phyloP scores from a whole-genome alignment of 2,329 filamentous ascomycete genomes.

The Fusarium sp. region DNA sequence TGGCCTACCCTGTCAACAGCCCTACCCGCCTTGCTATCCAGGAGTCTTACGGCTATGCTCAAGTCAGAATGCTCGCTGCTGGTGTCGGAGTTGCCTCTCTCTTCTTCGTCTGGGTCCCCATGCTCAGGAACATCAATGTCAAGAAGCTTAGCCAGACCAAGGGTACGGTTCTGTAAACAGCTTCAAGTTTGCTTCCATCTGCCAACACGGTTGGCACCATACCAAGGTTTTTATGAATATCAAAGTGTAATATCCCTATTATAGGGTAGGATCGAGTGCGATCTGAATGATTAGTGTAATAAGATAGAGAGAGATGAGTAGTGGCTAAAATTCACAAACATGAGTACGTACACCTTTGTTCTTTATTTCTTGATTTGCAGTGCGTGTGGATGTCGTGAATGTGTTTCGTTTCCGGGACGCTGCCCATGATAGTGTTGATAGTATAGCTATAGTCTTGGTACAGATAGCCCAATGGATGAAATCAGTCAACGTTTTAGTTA shows the following conservation, averaged over 20 bases:
- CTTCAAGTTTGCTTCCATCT: neutral
- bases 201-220: neutral
- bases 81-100: slow-evolving; percentile 46
- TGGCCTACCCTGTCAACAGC: slow-evolving; percentile 53
- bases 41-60: slow-evolving; percentile 57
- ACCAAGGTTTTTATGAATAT: neutral
- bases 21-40: slow-evolving; percentile 55
- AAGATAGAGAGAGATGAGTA: neutral
- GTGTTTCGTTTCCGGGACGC: too few relatives aligned
- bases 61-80: slow-evolving; percentile 53
- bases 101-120: slow-evolving; percentile 42
- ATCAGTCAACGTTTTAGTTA: too few relatives aligned
- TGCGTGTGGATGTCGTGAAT: too few relatives aligned
- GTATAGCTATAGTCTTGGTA: too few relatives aligned
- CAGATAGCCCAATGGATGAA: too few relatives aligned
- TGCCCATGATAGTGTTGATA: too few relatives aligned
- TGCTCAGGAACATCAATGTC: slow-evolving; percentile 47
- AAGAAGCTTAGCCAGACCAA: slow-evolving; percentile 46
- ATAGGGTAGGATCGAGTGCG: neutral
- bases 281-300: slow-evolving; percentile 7
- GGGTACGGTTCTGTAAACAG: slow-evolving; percentile 43
- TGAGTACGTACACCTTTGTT: neutral
- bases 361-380: too few relatives aligned
- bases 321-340: neutral
- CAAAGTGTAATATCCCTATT: neutral